Conservation (phyloP, 352 stramenopile genomes). For the Globisporangium abappressorium region DNA sequence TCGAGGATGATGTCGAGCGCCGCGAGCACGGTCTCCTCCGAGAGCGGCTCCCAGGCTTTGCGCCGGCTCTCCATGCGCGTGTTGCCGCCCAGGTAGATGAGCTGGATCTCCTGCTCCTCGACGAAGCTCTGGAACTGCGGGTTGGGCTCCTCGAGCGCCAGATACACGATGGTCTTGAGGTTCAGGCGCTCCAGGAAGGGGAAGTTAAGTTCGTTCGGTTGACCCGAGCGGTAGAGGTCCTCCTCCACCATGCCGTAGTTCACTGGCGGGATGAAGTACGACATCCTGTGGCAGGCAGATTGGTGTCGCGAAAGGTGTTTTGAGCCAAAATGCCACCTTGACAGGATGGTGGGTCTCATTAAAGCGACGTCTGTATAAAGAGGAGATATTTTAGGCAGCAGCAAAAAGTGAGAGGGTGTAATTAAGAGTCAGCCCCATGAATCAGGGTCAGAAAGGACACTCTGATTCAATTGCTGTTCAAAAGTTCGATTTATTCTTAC, state of each 20-base stretch:
- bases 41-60: slow-evolving; percentile 85
- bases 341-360: no score
- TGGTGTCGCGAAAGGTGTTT: no score
- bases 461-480: no score
- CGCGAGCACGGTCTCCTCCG: slow-evolving; percentile 88
- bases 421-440: no score
- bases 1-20: slow-evolving; percentile 89
- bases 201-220: slow-evolving; percentile 92
- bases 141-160: slow-evolving; percentile 88
- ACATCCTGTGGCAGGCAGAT: slow-evolving; percentile 43
- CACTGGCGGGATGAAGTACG: slow-evolving; percentile 90
- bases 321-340: no score
- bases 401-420: no score
- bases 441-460: no score
- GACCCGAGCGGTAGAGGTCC: slow-evolving; percentile 87
- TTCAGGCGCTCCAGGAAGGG: slow-evolving; percentile 90
- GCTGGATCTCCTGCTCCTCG: slow-evolving; percentile 89
- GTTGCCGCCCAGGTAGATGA: slow-evolving; percentile 85
- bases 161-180: slow-evolving; percentile 90
- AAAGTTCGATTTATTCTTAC: no score
- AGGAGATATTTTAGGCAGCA: no score
- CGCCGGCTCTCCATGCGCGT: slow-evolving; percentile 85
- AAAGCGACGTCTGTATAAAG: no score
- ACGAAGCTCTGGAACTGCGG: slow-evolving; percentile 88
- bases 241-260: slow-evolving; percentile 94